These are phyloP conservation scores for Delonix regia DNA, from an alignment of 306 rosid species.

Conservation along the genomic window DNA sequence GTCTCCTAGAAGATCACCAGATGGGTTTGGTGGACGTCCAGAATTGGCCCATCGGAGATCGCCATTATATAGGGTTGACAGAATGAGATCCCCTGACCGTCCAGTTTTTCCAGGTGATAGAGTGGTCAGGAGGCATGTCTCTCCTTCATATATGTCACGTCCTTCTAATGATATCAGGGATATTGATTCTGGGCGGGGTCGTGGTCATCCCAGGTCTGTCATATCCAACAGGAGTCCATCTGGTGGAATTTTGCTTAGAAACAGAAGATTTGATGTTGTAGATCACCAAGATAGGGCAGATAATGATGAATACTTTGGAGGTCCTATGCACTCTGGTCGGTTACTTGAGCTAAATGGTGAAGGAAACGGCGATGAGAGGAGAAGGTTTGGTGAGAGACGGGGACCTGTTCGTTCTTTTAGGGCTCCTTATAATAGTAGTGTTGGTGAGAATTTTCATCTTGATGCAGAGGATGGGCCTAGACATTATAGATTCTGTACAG, in stretches of 20 bases:
- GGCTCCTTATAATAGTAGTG: constrained; percentile 48
- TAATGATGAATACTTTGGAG: constrained; percentile 66
- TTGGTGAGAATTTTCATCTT: constrained; percentile 52
- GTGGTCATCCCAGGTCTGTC: constrained; percentile 70
- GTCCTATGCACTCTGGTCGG: constrained; percentile 67
- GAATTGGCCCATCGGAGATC: constrained; percentile 70
- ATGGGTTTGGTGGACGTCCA: constrained; percentile 75
- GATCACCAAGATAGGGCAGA: constrained; percentile 70
- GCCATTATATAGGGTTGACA: constrained; percentile 65
- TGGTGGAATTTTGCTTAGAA: constrained; percentile 61
- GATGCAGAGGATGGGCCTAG: constrained; percentile 53
- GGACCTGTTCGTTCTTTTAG: constrained; percentile 57
- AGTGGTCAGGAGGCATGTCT: constrained; percentile 73
- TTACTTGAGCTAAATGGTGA: constrained; percentile 52
- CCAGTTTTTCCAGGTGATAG: constrained; percentile 66
- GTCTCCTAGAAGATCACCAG: constrained; percentile 86
- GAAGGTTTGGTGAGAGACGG: constrained; percentile 62
- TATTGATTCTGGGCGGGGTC: constrained; percentile 72
- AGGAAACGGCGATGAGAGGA: constrained; percentile 51
- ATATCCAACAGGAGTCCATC: constrained; percentile 66
- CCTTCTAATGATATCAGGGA: constrained; percentile 73
- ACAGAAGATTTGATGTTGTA: constrained; percentile 71
- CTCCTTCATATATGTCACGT: constrained; percentile 58
- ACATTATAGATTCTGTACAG: constrained; percentile 52
- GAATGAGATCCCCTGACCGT: constrained; percentile 88